Base-by-base conservation (phyloP, 257 asterid genomes). In the Nicotiana sylvestris region DNA sequence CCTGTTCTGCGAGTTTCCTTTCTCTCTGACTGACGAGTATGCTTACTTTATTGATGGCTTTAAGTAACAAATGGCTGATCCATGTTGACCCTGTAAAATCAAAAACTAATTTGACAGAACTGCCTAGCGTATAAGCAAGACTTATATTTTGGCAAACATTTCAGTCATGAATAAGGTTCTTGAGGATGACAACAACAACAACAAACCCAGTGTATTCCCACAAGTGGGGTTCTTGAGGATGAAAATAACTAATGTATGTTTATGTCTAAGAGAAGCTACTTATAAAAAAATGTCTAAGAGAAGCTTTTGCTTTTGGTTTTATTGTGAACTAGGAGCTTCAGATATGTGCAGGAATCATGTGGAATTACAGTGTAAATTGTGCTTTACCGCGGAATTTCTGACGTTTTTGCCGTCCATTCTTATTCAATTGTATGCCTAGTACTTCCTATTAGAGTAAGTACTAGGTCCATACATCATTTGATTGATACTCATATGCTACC, bases 271-370 rank as follows among this genome's bases (percentile, higher is more conserved):
- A 29, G 64, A 76, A 51, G 62, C 62, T 51, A 10, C 61, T 46
- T 72, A 72, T 35, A 72, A 49, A 72, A 21, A 49, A 46, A 25
- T 74, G 80, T 29, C 80, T 51, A 27, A 51, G 64, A 76, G 65
- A 58, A 51, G 64, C 9, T 76, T 33, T 76, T 76, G 80, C 43
- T 9, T 51, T 51, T 76, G 30, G 21, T 46, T 72, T 76, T 4
- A 76, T 15, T 76, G 80, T 8, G 53, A 15, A 29, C 17, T 51
- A 51, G 46, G 46, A 15, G 65, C 62, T 76, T 76, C 46, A 76
- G 29, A 72, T 76, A 51, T 76, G 80, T 74, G 9, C 43, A 76
- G 33, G 64, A 51, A 49, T 76, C 80, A 76, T 51, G 64, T 51
- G 80, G 43, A 27, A 60, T 16, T 46, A 49, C 29, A 72, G 39